Base-by-base conservation (phyloP, 2,329 filamentous ascomycete species). In the Fusarium sp. region DNA sequence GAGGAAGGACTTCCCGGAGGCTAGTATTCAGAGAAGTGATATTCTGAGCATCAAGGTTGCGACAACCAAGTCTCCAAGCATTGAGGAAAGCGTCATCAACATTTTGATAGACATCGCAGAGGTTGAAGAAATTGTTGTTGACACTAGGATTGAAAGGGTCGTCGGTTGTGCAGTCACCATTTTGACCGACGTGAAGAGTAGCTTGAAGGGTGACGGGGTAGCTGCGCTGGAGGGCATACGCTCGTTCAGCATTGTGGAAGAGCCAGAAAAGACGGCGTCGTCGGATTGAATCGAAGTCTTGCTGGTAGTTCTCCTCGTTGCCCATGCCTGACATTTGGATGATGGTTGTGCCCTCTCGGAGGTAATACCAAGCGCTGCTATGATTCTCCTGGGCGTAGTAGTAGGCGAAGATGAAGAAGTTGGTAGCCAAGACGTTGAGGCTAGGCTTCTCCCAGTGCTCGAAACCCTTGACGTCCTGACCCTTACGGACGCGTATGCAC, bases 321-420 rank as follows among this genome's bases (percentile, higher is more conserved):
- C 86, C 84, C 86, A 91, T 87, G 56, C 84, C 84, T 29, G 83
- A 79, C 73, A 91, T 86, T 72, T 89, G 85, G 29, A 87, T 84
- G 78, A 95, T 84, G 8, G 92, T 94, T 3, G 89, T 91, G 8
- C 91, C 91, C 79, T 96, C 92, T 27, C 92, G 89, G 12, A 95
- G 82, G 77, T 93, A 89, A 76, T 90, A 94, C 92, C 92, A 95
- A 2, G 92, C 92, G 78, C 90, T 90, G 67, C 92, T 89, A 77
- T 94, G 91, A 77, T 90, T 84, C 67, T 94, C 91, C 48, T 93
- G 82, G 40, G 88, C 90, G 65, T 91, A 91, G 77, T 91, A 88
- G 62, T 90, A 91, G 40, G 88, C 91, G 73, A 93, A 94, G 27
- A 95, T 78, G 78, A 95, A 94, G 79, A 92, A 94, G 57, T 91